phyloP scores from a whole-genome alignment of 345 rosid genomes.

The Reutealis trisperma region DNA sequence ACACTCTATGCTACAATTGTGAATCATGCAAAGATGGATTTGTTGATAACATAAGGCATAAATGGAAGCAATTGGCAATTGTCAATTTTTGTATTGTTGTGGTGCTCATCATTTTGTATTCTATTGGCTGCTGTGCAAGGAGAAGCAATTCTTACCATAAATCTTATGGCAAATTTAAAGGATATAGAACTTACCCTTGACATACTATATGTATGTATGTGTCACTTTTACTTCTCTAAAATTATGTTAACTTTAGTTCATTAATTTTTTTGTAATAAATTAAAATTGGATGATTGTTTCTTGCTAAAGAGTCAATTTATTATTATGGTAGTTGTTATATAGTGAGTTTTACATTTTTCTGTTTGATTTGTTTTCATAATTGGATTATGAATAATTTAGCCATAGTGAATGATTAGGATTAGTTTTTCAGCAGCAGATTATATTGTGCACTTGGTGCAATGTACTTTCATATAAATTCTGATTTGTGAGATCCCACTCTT shows the following conservation, averaged over 20 bases:
- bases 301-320: not conserved
- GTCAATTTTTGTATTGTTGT: not conserved
- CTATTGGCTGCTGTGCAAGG: constrained; percentile 34
- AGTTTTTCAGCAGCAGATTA: too few relatives aligned
- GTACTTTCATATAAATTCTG: too few relatives aligned
- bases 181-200: constrained; percentile 6
- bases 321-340: too few relatives aligned
- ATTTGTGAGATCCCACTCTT: too few relatives aligned
- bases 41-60: not conserved
- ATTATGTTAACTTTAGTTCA: too few relatives aligned
- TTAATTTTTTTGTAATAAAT: too few relatives aligned
- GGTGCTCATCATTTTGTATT: not conserved
- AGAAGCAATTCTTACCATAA: not conserved
- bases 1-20: constrained; percentile 27
- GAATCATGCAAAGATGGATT: constrained; percentile 22
- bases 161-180: not conserved
- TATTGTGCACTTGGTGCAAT: too few relatives aligned
- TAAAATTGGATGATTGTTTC: not conserved
- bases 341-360: too few relatives aligned
- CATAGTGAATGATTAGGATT: too few relatives aligned
- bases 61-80: constrained; percentile 15
- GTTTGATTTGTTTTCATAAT: too few relatives aligned
- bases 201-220: not conserved
- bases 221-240: not conserved
- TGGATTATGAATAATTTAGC: too few relatives aligned